phyloP scores from a whole-genome alignment of 805 yeast genomes.

The Hanseniaspora taiwanica region DNA sequence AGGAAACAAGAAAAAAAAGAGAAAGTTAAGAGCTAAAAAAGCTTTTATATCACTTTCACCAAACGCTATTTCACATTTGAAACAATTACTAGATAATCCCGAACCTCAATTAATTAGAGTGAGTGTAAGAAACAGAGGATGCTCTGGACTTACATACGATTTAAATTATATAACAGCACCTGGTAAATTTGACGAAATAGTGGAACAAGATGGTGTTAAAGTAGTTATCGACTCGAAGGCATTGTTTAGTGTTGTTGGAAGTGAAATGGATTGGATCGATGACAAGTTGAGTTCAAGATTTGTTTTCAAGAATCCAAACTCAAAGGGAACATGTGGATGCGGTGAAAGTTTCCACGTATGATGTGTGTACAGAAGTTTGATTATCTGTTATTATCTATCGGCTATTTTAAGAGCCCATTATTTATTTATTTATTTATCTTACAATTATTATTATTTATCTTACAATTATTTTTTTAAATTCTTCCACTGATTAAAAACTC shows the following conservation, averaged over 20 bases:
- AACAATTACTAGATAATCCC: slow-evolving; percentile 58
- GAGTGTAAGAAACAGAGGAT: slow-evolving; percentile 92
- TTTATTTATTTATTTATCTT: no score
- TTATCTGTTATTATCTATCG: no score
- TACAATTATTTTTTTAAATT: no score
- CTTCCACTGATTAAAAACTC: no score
- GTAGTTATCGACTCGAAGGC: slow-evolving; percentile 94
- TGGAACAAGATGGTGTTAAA: slow-evolving; percentile 86
- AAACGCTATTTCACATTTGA: slow-evolving; percentile 61
- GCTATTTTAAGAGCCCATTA: no score
- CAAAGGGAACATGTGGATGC: slow-evolving; percentile 97
- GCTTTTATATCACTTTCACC: slow-evolving; percentile 76
- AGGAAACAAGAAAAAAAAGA: slow-evolving; percentile 36
- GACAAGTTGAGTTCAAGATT: slow-evolving; percentile 82
- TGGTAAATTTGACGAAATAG: slow-evolving; percentile 90
- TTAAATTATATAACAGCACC: slow-evolving; percentile 81
- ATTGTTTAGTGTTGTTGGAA: slow-evolving; percentile 85
- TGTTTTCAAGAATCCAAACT: slow-evolving; percentile 89
- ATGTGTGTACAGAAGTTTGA: background rate
- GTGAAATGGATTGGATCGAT: slow-evolving; percentile 97
- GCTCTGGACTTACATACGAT: slow-evolving; percentile 89
- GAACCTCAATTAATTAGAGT: slow-evolving; percentile 80
- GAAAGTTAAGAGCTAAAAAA: slow-evolving; percentile 73
- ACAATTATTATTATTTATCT: no score
- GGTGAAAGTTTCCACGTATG: slow-evolving; percentile 97